phyloP scores from a whole-genome alignment of 2,329 filamentous ascomycete species.

The Pyrenophora seminiperda region DNA sequence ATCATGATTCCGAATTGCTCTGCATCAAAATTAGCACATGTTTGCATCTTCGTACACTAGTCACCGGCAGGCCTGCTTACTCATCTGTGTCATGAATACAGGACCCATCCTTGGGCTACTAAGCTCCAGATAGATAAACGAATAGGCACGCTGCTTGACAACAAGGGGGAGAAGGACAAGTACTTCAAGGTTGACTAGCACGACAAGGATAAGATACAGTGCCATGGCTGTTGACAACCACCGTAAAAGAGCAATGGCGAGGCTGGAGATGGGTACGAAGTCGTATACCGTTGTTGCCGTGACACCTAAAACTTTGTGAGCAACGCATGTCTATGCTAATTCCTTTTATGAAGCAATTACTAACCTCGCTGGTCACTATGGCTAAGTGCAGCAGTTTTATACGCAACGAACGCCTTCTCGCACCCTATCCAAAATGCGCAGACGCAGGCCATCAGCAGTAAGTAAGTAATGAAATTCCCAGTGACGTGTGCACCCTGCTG shows the following conservation, averaged over 20 bases:
- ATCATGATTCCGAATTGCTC: not conserved
- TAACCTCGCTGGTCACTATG: no score
- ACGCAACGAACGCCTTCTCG: no score
- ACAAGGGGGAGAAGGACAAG: not conserved
- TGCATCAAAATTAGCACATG: not conserved
- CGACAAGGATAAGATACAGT: not conserved
- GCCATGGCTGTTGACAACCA: not conserved
- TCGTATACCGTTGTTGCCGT: not conserved
- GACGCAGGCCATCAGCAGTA: no score
- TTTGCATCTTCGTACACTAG: not conserved
- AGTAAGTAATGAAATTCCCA: no score
- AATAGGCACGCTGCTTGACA: not conserved
- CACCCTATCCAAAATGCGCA: no score
- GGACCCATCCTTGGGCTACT: not conserved
- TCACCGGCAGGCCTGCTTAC: constrained; percentile 1
- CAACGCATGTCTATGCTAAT: no score
- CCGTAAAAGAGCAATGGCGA: not conserved
- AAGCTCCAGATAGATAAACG: not conserved
- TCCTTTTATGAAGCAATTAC: no score
- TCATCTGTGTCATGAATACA: constrained; percentile 4
- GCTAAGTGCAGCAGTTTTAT: no score
- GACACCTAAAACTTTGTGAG: not conserved
- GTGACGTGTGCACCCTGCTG: no score
- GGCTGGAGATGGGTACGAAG: not conserved
- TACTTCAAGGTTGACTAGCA: not conserved